A percentile compares a stretch with the other conserved stretches of the same genome.
phyloP scores from a whole-genome alignment of 805 yeast species.

The Saccharomycodes ludwigii region DNA sequence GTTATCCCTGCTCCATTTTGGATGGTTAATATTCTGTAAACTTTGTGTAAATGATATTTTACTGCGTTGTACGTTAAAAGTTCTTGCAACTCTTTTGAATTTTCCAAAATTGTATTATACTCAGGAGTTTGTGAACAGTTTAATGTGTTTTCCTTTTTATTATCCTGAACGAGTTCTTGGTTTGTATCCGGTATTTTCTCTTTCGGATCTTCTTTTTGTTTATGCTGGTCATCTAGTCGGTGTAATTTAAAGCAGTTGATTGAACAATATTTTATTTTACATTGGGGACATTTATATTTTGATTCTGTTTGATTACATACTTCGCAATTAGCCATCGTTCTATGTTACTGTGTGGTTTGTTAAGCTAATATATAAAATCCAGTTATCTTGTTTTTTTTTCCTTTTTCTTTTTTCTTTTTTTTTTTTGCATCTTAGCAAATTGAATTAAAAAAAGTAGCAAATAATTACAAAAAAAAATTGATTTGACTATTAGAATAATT shows the following conservation, averaged over 20 bases:
- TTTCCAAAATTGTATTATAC: constrained; percentile 23
- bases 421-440: too few relatives aligned
- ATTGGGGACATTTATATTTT: constrained; percentile 38
- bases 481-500: too few relatives aligned
- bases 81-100: constrained; percentile 29
- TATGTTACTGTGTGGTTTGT: too few relatives aligned
- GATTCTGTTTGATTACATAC: constrained; percentile 23
- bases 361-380: too few relatives aligned
- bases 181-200: constrained; percentile 1
- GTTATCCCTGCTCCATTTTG: constrained; percentile 10
- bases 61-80: constrained; percentile 34
- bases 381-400: too few relatives aligned
- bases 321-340: constrained; percentile 18
- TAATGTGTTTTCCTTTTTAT: constrained; percentile 6
- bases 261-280: constrained; percentile 40
- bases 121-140: constrained; percentile 8
- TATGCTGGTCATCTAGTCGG: constrained; percentile 22
- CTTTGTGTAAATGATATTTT: constrained; percentile 41
- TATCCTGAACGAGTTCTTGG: neutral
- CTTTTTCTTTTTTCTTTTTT: too few relatives aligned
- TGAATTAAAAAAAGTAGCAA: too few relatives aligned
- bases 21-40: constrained; percentile 32
- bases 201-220: constrained; percentile 4
- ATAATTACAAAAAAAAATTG: too few relatives aligned
- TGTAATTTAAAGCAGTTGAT: constrained; percentile 44